Evolutionary conservation across 495 filamentous ascomycete genomes (phyloP), one percentile per base, ranked within the genome.

Genomic region (Tricharina praecox): DNA sequence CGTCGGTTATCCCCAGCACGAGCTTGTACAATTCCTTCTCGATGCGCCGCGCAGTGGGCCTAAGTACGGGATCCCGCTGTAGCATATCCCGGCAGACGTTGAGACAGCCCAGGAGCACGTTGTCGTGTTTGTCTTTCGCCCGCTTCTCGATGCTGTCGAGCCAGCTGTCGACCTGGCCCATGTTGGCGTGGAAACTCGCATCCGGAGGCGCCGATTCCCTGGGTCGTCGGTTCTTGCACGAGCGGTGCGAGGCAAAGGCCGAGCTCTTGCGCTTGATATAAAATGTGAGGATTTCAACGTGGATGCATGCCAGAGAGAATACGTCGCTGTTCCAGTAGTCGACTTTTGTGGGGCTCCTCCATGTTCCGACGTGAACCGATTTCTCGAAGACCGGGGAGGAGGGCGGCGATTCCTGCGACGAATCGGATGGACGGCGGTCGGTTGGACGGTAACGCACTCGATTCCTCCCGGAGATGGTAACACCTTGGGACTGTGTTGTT

Each of bases 161-260:
- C 87, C 88, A 94, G 13, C 69, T 74, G 37, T 78, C 74, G 0
- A 93, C 73, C 57, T 87, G 82, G 11, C 70, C 72, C 0, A 81
- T 65, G 54, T 93, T 90, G 21, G 76, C 76, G 59, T 94, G 87
- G 63, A 87, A 96, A 0, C 79, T 85, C 1, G 79, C 73, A 55
- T 93, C 82, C 8, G 79, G 67, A 7, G 28, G 49, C 10, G 47
- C 56, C 19, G 49, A 46, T 37, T 52, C 54, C 0, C 58, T 48
- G 19, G 25, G 55, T 49, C 59, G 70, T 64, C 73, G 72, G 61
- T 87, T 82, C 45, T 82, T 78, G 0, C 75, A 70, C 2, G 73
- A 68, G 4, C 87, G 83, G 58, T 88, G 80, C 10, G 76, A 71
- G 4, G 74, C 64, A 56, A 93, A 93, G 18, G 78, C 70, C 16